Conservation (phyloP, 192 early-diverging fungal species). For the Linnemannia exigua region DNA sequence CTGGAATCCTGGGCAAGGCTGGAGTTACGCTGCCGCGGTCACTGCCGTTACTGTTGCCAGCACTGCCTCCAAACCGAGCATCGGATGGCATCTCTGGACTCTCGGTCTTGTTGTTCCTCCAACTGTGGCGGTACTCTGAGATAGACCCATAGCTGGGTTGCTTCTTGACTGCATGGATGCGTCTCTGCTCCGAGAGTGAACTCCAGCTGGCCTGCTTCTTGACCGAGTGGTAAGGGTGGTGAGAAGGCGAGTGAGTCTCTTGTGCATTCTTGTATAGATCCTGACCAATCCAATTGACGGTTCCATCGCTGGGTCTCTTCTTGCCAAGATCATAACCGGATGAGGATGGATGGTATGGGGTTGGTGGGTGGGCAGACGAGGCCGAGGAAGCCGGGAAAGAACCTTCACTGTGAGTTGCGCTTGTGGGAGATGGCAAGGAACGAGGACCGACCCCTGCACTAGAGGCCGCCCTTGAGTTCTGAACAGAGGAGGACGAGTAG, state of each 20-base stretch:
- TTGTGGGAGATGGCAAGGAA: slow-evolving; percentile 9
- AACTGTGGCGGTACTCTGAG: slow-evolving; percentile 35
- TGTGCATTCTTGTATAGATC: slow-evolving; percentile 20
- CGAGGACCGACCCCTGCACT: slow-evolving; percentile 1
- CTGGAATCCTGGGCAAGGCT: slow-evolving; percentile 20
- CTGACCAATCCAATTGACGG: slow-evolving; percentile 19
- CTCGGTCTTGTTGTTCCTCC: slow-evolving; percentile 14
- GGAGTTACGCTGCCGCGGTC: slow-evolving; percentile 1
- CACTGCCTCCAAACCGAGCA: slow-evolving; percentile 22
- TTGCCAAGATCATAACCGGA: slow-evolving; percentile 24
- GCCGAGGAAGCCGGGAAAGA: not conserved
- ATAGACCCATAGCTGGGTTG: slow-evolving; percentile 45
- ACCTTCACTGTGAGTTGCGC: slow-evolving; percentile 14
- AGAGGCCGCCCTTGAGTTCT: slow-evolving; percentile 3
- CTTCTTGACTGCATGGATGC: slow-evolving; percentile 30
- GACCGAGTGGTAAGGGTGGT: slow-evolving; percentile 34
- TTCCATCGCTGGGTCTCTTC: slow-evolving; percentile 47
- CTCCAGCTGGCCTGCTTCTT: slow-evolving; percentile 47
- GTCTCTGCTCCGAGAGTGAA: slow-evolving; percentile 36
- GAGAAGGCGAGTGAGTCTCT: slow-evolving; percentile 8
- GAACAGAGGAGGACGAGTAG: slow-evolving; percentile 22
- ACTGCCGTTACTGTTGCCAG: not conserved
- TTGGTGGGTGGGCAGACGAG: not conserved
- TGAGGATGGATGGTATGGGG: slow-evolving; percentile 12
- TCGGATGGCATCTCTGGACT: slow-evolving; percentile 35